Percentiles rank a stretch among this genome's conserved stretches.
phyloP scores from a whole-genome alignment of 2,329 filamentous ascomycete species.

The Aspergillus pseudonomiae region DNA sequence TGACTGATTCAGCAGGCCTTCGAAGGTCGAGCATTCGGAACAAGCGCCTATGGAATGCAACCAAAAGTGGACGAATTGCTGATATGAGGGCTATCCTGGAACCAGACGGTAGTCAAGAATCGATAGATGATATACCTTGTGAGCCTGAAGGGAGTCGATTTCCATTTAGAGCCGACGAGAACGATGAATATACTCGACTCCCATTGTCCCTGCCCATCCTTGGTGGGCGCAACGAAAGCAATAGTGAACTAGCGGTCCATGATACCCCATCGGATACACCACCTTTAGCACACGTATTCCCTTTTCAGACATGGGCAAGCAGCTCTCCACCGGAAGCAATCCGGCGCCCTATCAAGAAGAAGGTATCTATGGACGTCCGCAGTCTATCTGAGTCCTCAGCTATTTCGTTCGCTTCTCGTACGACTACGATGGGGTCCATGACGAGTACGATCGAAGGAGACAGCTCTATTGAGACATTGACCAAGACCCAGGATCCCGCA shows the following conservation, averaged over 20 bases:
- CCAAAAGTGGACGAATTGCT: constrained; percentile 73
- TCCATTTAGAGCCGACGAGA: constrained; percentile 40
- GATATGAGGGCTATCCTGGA: constrained; percentile 80
- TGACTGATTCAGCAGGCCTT: constrained; percentile 77
- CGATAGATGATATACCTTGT: constrained; percentile 37
- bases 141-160: constrained; percentile 41
- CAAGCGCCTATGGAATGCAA: constrained; percentile 83
- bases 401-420: constrained; percentile 78
- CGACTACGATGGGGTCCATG: constrained; percentile 75
- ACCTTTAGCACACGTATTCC: constrained; percentile 80
- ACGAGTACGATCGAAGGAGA: constrained; percentile 79
- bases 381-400: constrained; percentile 87
- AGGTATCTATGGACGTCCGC: constrained; percentile 84
- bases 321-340: constrained; percentile 46
- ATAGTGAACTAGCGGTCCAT: constrained; percentile 18
- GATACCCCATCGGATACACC: constrained; percentile 32
- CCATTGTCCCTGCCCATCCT: constrained; percentile 27
- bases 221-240: constrained; percentile 23
- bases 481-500: constrained; percentile 59
- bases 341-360: constrained; percentile 68
- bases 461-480: constrained; percentile 71
- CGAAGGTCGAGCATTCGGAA: constrained; percentile 85
- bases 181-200: constrained; percentile 29
- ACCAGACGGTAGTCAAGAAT: constrained; percentile 58
- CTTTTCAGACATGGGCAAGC: constrained; percentile 70